Evolutionary conservation across 2,329 filamentous ascomycete genomes (phyloP), one percentile per base, ranked within the genome.

Genomic region (Colletotrichum destructivum): DNA sequence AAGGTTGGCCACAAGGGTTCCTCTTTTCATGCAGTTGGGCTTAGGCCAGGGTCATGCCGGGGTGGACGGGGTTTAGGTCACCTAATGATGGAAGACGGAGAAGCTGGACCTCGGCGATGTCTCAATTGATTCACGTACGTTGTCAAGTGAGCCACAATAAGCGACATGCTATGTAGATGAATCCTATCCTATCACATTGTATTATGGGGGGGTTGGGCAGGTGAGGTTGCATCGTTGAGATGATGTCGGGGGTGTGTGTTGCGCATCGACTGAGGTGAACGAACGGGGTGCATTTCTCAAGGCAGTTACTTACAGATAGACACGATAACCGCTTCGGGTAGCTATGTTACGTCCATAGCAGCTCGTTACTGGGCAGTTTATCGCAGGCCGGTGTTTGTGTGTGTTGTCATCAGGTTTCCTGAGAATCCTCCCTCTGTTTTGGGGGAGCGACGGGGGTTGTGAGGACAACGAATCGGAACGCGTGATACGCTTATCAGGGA

Each of bases 381-480:
- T 9, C n/a, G 31, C 12, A 11, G 11, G 35, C 13, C 31, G 18
- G 31, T 18, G 52, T 40, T 56, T 21, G 16, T 40, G 31, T 38
- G 31, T 38, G 31, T 55, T 18, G 18, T 55, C n/a, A n/a, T n/a
- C 9, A 26, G 44, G 6, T 40, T 52, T 44, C 44, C 35, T 69
- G 61, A 42, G 44, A 54, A 31, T 42, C 40, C 23, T 52, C 23
- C 46, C 35, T 38, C 8, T 44, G 44, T 38, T 40, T 13, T 11
- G 44, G 26, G 40, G 18, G 38, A n/a, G 31, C 13, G 18, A 13
- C 6, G 31, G 52, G 31, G 31, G 44, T n/a, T 2, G 5, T n/a
- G n/a, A 6, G 21, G 54, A n/a, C 31, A 21, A 35, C 66, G 54
- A 69, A 69, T 69, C 35, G 47, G 62, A 60, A 60, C 18, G 62